Evolutionary conservation across 2,329 filamentous ascomycete genomes (phyloP).

Genomic region (Exophiala sp.): DNA sequence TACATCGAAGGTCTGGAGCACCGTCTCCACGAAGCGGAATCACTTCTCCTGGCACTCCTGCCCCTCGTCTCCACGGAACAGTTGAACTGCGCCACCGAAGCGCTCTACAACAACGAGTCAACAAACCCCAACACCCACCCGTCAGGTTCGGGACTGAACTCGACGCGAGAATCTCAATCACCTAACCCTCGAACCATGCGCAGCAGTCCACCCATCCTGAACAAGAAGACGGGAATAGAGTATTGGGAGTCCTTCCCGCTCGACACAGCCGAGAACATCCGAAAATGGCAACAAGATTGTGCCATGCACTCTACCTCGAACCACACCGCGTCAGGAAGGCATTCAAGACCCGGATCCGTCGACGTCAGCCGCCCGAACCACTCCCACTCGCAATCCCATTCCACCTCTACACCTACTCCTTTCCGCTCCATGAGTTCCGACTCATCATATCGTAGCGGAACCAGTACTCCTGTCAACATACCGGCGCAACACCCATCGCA

Average conservation of each 20-base stretch:
- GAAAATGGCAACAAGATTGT: conserved; percentile 36
- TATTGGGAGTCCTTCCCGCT: conserved; percentile 38
- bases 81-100: conserved; percentile 30
- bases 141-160: conserved; percentile 10
- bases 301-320: conserved; percentile 18
- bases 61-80: conserved; percentile 33
- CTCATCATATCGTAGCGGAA: conserved; percentile 18
- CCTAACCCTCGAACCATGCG: conserved; percentile 16
- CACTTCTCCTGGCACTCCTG: conserved; percentile 36
- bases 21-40: conserved; percentile 41
- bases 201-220: conserved; percentile 22
- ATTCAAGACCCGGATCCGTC: conserved; percentile 19
- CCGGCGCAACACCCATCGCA: conserved; percentile 3
- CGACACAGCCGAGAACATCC: conserved; percentile 33
- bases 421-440: conserved; percentile 18
- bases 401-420: not conserved
- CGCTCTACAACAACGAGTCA: conserved; percentile 2
- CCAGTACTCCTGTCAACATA: conserved; percentile 16
- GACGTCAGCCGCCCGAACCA: conserved; percentile 10
- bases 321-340: not conserved
- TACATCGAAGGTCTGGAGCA: conserved; percentile 43
- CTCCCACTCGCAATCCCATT: conserved; percentile 1
- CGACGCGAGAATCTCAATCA: conserved; percentile 23
- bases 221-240: conserved; percentile 34
- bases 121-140: conserved; percentile 1